These are phyloP conservation scores for Leucosporidium creatinivorum DNA, from an alignment of 768 basidiomycete species.

Conservation along the genomic window DNA sequence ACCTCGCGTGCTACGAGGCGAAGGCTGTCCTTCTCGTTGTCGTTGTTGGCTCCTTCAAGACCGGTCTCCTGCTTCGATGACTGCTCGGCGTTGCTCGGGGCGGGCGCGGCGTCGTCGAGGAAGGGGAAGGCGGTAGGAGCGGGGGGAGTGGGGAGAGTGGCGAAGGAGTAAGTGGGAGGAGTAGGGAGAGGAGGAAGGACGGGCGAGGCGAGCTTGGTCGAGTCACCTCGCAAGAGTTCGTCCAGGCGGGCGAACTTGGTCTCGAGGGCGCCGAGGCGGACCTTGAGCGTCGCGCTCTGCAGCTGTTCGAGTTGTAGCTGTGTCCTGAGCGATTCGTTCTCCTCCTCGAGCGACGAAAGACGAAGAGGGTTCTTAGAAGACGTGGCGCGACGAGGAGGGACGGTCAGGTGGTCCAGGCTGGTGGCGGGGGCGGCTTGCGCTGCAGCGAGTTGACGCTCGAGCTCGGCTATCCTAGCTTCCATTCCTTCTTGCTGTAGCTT, in stretches of 20 bases:
- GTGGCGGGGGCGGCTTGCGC: neutral
- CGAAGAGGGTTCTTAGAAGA: neutral
- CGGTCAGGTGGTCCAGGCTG: neutral
- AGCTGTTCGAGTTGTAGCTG: conserved; percentile 24
- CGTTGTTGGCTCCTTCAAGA: neutral
- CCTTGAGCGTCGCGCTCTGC: conserved; percentile 21
- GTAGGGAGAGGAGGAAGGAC: neutral
- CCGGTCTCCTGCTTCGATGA: no score
- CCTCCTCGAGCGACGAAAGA: conserved; percentile 9
- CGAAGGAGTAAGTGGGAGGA: neutral
- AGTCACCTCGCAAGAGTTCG: conserved; percentile 1
- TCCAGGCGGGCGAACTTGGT: conserved; percentile 24
- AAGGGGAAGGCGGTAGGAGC: neutral
- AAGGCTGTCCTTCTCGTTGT: conserved; percentile 14
- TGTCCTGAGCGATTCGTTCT: conserved; percentile 27
- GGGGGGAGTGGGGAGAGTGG: neutral
- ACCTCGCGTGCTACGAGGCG: conserved; percentile 34
- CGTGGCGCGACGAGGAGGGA: neutral
- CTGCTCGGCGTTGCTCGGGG: neutral
- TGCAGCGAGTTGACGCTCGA: conserved; percentile 20
- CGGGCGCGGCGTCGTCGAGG: neutral
- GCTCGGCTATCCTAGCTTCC: conserved; percentile 21
- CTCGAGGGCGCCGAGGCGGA: conserved; percentile 27
- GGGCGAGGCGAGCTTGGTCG: neutral
- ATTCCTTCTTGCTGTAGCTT: conserved; percentile 19